phyloP scores from a whole-genome alignment of 202 grass and related monocot genomes.

The Digitaria exilis region DNA sequence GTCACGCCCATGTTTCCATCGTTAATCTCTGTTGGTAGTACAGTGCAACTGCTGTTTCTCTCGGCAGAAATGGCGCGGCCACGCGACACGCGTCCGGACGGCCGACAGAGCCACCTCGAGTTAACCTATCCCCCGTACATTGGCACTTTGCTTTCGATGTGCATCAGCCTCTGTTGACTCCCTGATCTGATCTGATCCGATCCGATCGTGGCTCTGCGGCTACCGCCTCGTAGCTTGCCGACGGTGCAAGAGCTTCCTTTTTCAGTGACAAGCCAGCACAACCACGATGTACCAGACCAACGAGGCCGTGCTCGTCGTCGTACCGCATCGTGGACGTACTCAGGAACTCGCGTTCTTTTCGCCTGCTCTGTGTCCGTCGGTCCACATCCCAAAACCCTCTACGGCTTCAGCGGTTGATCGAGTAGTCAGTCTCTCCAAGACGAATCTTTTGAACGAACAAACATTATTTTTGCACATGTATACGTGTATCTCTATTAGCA shows the following conservation, averaged over 20 bases:
- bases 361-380: too few species aligned
- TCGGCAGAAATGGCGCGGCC: not conserved
- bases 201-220: not conserved
- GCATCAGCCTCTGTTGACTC: not conserved
- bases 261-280: not conserved
- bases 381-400: too few species aligned
- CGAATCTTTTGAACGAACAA: too few species aligned
- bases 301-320: not conserved
- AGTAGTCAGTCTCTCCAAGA: too few species aligned
- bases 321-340: too few species aligned
- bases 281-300: not conserved
- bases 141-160: slow-evolving; percentile 7
- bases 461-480: too few species aligned
- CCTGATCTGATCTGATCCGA: not conserved
- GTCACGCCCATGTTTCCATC: not conserved
- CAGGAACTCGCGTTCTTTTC: too few species aligned
- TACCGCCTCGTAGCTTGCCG: not conserved
- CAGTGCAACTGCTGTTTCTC: not conserved
- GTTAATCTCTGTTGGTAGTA: not conserved
- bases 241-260: not conserved
- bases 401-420: too few species aligned
- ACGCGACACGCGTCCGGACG: slow-evolving; percentile 20
- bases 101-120: not conserved
- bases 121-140: not conserved
- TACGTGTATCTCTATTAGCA: too few species aligned